A percentile compares a stretch with the other conserved stretches of the same genome.
Evolutionary conservation across 2,329 filamentous ascomycete species (phyloP).

Genomic region (Xylariales sp.): DNA sequence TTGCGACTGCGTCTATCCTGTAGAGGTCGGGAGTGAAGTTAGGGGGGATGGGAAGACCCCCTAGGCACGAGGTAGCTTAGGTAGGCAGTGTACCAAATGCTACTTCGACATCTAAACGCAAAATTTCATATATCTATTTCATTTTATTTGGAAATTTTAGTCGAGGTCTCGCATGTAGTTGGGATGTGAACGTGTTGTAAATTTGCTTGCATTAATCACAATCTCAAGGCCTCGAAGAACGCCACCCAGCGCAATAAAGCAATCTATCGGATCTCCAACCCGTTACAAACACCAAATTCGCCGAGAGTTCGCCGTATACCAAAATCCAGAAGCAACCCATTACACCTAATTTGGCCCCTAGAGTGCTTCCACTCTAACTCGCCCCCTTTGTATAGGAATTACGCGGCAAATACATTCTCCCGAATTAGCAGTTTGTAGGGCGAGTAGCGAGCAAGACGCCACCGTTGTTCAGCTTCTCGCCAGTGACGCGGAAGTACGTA

Average conservation of each 20-base stretch:
- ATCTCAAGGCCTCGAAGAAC: too few species aligned
- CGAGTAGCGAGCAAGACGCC: constrained; percentile 18
- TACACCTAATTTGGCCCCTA: background rate
- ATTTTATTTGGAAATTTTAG: too few species aligned
- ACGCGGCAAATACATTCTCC: background rate
- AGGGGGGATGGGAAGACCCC: too few species aligned
- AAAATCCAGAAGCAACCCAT: background rate
- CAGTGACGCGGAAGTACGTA: constrained; percentile 32
- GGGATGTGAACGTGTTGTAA: too few species aligned
- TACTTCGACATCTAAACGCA: too few species aligned
- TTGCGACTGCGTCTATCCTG: background rate
- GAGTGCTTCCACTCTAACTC: background rate
- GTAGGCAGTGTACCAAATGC: too few species aligned
- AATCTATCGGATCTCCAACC: background rate
- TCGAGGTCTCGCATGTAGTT: too few species aligned
- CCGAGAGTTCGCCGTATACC: background rate
- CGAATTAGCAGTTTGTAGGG: constrained; percentile 30
- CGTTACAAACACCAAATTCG: background rate
- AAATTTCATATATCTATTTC: too few species aligned
- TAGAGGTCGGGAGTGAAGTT: too few species aligned
- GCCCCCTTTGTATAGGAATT: background rate
- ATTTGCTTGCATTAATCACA: too few species aligned
- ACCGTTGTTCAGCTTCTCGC: constrained; percentile 26
- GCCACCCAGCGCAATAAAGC: too few species aligned
- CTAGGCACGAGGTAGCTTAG: too few species aligned